Percentiles rank a stretch among this genome's conserved stretches.
These are phyloP conservation scores for Trichoderma polysporum DNA, from an alignment of 2,329 filamentous ascomycete species.

Conservation along the genomic window DNA sequence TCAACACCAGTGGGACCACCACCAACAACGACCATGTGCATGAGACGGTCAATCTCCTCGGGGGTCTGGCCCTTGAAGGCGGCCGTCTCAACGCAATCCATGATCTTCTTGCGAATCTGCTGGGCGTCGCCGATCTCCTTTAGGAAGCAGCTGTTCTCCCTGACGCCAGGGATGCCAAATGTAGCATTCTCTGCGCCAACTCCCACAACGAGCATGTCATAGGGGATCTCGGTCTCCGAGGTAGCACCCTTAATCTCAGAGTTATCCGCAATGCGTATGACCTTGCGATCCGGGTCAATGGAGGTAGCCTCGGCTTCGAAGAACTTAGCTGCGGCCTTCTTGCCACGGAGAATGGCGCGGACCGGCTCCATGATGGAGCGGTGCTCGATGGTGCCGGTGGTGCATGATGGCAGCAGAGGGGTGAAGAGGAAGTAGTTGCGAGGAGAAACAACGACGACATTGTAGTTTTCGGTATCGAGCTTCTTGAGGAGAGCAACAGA, in stretches of 20 bases:
- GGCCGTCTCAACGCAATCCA: constrained; percentile 98
- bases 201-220: constrained; percentile 97
- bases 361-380: constrained; percentile 99
- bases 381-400: constrained; percentile 95
- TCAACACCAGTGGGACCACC: constrained; percentile 96
- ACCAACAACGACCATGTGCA: constrained; percentile 96
- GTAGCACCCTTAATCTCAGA: constrained; percentile 87
- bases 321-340: constrained; percentile 90
- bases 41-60: constrained; percentile 86
- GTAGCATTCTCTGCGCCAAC: constrained; percentile 98
- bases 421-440: constrained; percentile 99
- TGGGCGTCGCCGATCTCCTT: constrained; percentile 98
- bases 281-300: constrained; percentile 87
- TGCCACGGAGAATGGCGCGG: constrained; percentile 91
- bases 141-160: constrained; percentile 93
- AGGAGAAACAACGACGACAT: constrained; percentile 94
- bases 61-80: constrained; percentile 93
- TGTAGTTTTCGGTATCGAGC: constrained; percentile 98
- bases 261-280: constrained; percentile 86
- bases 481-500: constrained; percentile 97
- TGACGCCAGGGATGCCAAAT: constrained; percentile 94
- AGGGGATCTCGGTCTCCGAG: constrained; percentile 83
- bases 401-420: constrained; percentile 93
- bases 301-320: constrained; percentile 97
- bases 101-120: constrained; percentile 95